These are phyloP conservation scores for Geranium brycei DNA, from an alignment of 345 rosid genomes.

Conservation along the genomic window DNA sequence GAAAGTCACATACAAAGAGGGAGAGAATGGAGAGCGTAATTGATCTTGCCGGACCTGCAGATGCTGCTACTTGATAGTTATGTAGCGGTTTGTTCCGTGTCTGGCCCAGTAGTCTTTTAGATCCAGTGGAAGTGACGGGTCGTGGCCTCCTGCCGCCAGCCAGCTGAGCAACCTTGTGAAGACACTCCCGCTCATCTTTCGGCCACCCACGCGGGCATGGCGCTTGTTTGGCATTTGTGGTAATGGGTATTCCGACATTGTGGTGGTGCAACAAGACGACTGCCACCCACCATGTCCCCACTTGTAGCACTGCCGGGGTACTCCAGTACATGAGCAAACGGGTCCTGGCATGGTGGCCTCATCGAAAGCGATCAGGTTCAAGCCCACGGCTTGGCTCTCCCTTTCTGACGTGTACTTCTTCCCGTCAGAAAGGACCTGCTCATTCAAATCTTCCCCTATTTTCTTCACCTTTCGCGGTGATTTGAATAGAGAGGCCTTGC, in stretches of 20 bases:
- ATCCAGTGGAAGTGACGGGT: constrained; percentile 6
- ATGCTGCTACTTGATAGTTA: constrained; percentile 11
- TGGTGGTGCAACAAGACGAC: constrained; percentile 80
- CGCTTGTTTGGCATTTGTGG: constrained; percentile 71
- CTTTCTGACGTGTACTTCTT: constrained; percentile 49
- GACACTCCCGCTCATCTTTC: constrained; percentile 39
- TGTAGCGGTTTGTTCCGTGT: constrained; percentile 14
- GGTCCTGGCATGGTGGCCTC: constrained; percentile 68
- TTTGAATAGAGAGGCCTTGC: constrained; percentile 23
- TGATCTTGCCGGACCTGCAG: not conserved
- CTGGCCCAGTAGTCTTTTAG: constrained; percentile 14
- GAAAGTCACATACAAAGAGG: constrained; percentile 3
- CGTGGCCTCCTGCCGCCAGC: constrained; percentile 15
- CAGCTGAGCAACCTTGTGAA: constrained; percentile 31
- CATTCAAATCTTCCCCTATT: constrained; percentile 42
- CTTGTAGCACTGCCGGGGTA: constrained; percentile 61
- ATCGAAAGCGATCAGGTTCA: constrained; percentile 46
- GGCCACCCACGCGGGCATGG: constrained; percentile 31
- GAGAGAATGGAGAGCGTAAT: constrained; percentile 4
- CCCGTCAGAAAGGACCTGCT: constrained; percentile 32
- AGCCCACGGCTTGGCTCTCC: constrained; percentile 48
- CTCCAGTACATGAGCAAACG: constrained; percentile 74
- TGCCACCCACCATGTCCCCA: constrained; percentile 98
- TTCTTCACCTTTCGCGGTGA: constrained; percentile 31
- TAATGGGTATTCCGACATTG: constrained; percentile 59